Evolutionary conservation across 1,139 yeast species (phyloP).

Genomic region (Hemisphaericaspora xylofermentans): DNA sequence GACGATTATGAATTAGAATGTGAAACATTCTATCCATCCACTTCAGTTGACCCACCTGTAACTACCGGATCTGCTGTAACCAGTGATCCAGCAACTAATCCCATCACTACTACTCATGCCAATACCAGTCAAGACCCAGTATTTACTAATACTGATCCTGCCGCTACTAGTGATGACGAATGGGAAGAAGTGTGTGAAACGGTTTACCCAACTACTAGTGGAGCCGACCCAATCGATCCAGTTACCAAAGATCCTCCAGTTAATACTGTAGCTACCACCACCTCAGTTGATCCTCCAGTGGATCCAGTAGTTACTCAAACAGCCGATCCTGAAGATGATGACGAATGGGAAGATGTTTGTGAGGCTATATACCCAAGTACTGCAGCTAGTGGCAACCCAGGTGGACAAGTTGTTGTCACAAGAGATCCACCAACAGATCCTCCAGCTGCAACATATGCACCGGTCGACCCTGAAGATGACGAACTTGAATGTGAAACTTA

Average conservation of each 20-base stretch:
- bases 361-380: no score
- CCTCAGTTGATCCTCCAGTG: constrained; percentile 1
- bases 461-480: no score
- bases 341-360: background rate
- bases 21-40: background rate
- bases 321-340: background rate
- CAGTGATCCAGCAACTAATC: background rate
- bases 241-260: background rate
- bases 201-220: background rate
- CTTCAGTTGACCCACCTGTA: background rate
- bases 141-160: background rate
- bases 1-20: constrained; percentile 8
- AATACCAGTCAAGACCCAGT: no score
- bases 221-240: background rate
- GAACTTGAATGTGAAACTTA: no score
- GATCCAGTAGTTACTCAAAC: no score
- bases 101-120: background rate
- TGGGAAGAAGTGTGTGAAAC: constrained; percentile 6
- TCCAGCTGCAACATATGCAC: no score
- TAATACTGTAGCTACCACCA: no score
- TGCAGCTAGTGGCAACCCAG: no score
- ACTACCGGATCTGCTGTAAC: no score
- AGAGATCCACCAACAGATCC: no score
- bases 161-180: constrained; percentile 7
- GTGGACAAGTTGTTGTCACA: no score